Evolutionary conservation across 768 basidiomycete genomes (phyloP), one percentile per base, ranked within the genome.

Genomic region (Galerina sulciceps): DNA sequence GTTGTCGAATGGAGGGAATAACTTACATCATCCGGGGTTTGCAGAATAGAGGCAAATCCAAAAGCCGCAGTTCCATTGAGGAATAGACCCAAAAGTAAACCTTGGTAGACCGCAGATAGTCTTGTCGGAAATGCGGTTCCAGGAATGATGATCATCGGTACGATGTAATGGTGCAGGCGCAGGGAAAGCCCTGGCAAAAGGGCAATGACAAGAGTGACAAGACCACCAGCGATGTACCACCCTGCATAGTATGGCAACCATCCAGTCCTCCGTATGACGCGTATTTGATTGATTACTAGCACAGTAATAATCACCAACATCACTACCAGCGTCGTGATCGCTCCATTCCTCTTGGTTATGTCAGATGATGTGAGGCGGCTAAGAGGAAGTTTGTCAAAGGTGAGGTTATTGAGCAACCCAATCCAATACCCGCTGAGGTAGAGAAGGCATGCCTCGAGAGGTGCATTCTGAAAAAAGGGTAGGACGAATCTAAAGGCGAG

Each of bases 181-280:
- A 93, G 76, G 49, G 84, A 72, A 46, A 94, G 69, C 5, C 84
- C 86, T 10, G 93, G 92, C 15, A 94, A 76, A 50, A 84, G 76
- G 3, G 87, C 82, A 44, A 95, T 69, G 4, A 93, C 84, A 11
- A 92, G 67, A 20, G 81, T 67, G n/a, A 88, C 79, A 14, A 91
- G 71, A 0, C 86, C 91, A 13, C 89, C 90, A 31, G 79, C 67
- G 37, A 84, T 73, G 67, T 90, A 91, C 90, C 93, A 93, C 6
- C 79, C 80, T 34, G 88, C 68, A 69, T 95, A 95, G 67, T 85
- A 82, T 4, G 87, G 86, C 11, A 95, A 74, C 87, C 90, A 93
- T 1, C 93, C 93, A 0, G 91, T 93, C 72, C 90, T 90, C 50
- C 93, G 84, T 57, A 94, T 88, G 53, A 93, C 85, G n/a, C 90